Conservation (phyloP, 371 early-diverging fungal species). For the Batrachochytrium dendrobatidis region DNA sequence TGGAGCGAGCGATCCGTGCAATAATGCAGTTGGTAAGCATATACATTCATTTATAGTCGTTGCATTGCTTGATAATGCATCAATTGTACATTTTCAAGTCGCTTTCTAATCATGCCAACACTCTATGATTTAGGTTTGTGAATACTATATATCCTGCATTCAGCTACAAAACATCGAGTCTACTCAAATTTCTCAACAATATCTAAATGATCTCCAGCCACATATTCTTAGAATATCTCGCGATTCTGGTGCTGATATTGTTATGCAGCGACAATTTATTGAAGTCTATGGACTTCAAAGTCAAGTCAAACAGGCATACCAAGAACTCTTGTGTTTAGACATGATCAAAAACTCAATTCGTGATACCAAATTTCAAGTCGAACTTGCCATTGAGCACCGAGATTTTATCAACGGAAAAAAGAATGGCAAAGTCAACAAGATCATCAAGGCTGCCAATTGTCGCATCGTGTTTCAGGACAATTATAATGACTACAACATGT, state of each 20-base stretch:
- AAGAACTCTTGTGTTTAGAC: conserved; percentile 41
- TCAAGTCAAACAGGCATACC: conserved; percentile 52
- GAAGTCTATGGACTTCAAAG: conserved; percentile 57
- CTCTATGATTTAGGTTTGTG: conserved; percentile 45
- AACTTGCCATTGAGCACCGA: conserved; percentile 71
- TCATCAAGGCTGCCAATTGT: conserved; percentile 67
- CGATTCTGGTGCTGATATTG: conserved; percentile 24
- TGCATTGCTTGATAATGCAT: no score
- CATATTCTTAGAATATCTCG: conserved; percentile 7
- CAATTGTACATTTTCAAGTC: no score
- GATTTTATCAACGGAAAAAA: conserved; percentile 93
- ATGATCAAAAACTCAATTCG: conserved; percentile 35
- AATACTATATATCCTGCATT: conserved; percentile 48
- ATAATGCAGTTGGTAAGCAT: conserved; percentile 61
- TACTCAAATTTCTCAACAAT: background rate
- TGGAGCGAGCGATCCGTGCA: conserved; percentile 62
- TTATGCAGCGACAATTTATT: conserved; percentile 40
- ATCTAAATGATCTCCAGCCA: background rate
- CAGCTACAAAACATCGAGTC: conserved; percentile 18
- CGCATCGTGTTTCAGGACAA: conserved; percentile 39
- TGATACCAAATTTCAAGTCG: conserved; percentile 51
- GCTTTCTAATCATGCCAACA: no score
- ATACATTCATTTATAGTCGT: no score
- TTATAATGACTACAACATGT: conserved; percentile 66
- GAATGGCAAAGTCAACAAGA: conserved; percentile 89